These are phyloP conservation scores for Saccharomycopsis olivae DNA, from an alignment of 805 yeast genomes.

Conservation along the genomic window DNA sequence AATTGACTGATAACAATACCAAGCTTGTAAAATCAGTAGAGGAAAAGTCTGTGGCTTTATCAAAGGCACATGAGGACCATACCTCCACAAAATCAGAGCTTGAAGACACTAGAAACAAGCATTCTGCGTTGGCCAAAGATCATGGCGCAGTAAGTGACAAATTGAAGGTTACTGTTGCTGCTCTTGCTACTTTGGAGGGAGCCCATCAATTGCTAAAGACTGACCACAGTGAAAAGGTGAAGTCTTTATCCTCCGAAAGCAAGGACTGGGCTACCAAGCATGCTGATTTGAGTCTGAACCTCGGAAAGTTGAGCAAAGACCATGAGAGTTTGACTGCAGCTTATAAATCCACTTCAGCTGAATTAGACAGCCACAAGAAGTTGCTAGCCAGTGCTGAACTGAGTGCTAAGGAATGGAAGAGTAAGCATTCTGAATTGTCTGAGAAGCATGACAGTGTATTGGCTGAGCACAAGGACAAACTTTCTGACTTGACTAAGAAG, in stretches of 20 bases:
- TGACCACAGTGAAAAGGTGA: conserved; percentile 12
- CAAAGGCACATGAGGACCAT: too few relatives aligned
- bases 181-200: conserved; percentile 15
- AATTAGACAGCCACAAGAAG: neutral
- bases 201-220: conserved; percentile 18
- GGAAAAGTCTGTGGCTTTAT: too few relatives aligned
- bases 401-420: neutral
- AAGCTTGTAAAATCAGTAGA: too few relatives aligned
- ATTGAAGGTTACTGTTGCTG: conserved; percentile 11
- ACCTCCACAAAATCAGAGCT: too few relatives aligned
- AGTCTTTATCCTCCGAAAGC: neutral
- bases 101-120: neutral
- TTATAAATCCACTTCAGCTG: neutral
- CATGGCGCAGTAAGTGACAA: conserved; percentile 3
- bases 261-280: neutral
- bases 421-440: neutral
- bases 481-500: neutral
- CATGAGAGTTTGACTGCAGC: neutral
- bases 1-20: too few relatives aligned
- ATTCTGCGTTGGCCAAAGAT: neutral
- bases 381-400: neutral
- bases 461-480: too few relatives aligned
- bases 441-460: neutral
- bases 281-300: neutral
- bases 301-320: neutral